phyloP scores from a whole-genome alignment of 331 rosid genomes.

The Spiraea crenata region DNA sequence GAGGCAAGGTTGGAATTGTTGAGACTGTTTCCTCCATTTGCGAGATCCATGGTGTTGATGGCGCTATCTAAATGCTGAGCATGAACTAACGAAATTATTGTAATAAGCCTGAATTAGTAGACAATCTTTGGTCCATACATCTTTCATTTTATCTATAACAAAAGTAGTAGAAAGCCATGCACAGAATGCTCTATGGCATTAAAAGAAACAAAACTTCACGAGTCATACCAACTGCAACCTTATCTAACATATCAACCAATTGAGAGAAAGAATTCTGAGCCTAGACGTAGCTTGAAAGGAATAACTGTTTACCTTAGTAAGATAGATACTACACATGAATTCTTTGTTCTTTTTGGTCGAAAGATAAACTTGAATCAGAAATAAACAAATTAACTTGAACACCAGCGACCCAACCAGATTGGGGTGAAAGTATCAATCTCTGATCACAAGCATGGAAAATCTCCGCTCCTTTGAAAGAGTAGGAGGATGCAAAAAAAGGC shows the following conservation, averaged over 20 bases:
- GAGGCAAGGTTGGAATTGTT: constrained; percentile 71
- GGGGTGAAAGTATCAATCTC: not conserved
- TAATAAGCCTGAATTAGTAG: constrained; percentile 51
- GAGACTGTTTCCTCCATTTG: constrained; percentile 61
- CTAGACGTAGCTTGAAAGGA: not conserved
- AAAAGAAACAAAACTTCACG: not conserved
- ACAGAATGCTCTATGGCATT: not conserved
- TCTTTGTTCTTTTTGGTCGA: not conserved
- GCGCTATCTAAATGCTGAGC: constrained; percentile 56
- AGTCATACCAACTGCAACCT: not conserved
- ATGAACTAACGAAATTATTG: constrained; percentile 54
- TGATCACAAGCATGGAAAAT: not conserved
- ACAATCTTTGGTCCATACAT: constrained; percentile 59
- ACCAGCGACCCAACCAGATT: not conserved
- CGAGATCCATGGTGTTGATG: constrained; percentile 63
- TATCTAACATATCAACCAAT: not conserved
- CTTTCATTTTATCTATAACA: constrained; percentile 56
- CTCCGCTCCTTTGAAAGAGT: not conserved
- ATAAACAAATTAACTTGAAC: not conserved
- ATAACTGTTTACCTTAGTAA: not conserved
- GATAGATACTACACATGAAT: not conserved
- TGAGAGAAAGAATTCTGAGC: not conserved
- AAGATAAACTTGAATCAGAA: not conserved
- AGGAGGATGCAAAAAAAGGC: not conserved
- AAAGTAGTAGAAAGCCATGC: constrained; percentile 5